These are phyloP conservation scores for Ganoderma multipileum DNA, from an alignment of 1,284 basidiomycete genomes.

Conservation along the genomic window DNA sequence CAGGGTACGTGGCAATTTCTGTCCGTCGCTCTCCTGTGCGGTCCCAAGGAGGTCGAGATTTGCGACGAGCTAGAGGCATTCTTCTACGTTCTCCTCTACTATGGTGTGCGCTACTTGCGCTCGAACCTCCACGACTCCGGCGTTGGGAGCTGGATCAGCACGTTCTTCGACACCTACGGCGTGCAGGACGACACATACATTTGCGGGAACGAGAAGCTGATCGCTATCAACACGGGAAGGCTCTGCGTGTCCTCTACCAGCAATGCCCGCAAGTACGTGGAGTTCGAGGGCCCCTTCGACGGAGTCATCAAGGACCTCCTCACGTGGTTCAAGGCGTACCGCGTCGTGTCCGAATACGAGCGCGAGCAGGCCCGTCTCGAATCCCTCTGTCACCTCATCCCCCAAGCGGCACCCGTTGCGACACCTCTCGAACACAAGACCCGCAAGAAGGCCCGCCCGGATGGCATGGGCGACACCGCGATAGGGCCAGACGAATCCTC, in stretches of 20 bases:
- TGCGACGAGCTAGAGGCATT: slow-evolving; percentile 17
- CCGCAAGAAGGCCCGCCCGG: no score
- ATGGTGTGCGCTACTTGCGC: neutral
- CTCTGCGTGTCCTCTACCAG: neutral
- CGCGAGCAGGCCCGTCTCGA: neutral
- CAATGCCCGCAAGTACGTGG: neutral
- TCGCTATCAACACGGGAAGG: neutral
- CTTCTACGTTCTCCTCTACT: slow-evolving; percentile 13
- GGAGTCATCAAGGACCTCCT: neutral
- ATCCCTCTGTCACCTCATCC: neutral
- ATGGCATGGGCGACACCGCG: no score
- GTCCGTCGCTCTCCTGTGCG: slow-evolving; percentile 1
- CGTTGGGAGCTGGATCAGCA: neutral
- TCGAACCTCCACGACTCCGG: neutral
- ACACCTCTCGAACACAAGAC: neutral
- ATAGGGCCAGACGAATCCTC: no score
- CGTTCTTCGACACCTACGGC: slow-evolving; percentile 6
- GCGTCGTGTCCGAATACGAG: neutral
- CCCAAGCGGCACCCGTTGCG: neutral
- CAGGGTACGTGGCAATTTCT: slow-evolving; percentile 17
- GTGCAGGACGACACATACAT: neutral
- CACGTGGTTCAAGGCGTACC: neutral
- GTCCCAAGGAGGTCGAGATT: neutral
- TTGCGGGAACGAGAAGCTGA: neutral
- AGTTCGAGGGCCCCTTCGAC: slow-evolving; percentile 8